Evolutionary conservation across 805 yeast species (phyloP), one percentile per base, ranked within the genome.

Genomic region (Candida adriatica): DNA sequence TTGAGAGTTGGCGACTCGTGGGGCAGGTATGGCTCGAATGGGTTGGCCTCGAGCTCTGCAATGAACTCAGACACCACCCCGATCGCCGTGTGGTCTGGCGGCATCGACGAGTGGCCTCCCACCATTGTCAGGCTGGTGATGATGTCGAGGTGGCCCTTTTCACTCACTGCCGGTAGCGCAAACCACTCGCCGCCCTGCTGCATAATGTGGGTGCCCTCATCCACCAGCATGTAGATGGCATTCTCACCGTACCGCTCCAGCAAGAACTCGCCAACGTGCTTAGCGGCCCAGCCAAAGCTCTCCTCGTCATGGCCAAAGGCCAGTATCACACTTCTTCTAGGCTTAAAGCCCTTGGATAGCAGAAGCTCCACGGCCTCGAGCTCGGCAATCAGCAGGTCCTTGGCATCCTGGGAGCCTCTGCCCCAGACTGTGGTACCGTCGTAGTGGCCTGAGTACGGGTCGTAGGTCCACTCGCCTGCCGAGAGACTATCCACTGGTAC

Each of bases 301-400:
- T 84, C 94, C 58, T 84, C 94, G 48, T 84, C 94, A 41, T 73
- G 79, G 1, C 94, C 94, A 47, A 77, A 71, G 0, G 84, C 73
- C 4, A 77, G 51, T 13, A 83, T 39, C 8, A 81, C 50, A 2
- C 82, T 66, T 51, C 94, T 68, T 30, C 63, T 53, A 6, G 85
- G 80, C 22, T 48, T 33, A 55, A 64, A 79, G 3, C 65, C 75
- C 15, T 56, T 55, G 20, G 56, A 43, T 16, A 80, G 48, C 24
- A 79, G 53, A 25, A 58, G 55, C 47, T 78, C 83, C 14, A 72
- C 52, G 2, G 85, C 64, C 48, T 80, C 87, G 49, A 83, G 49
- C 31, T 78, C 66, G 1, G 75, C 80, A 37, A 79, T 61, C 28
- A 85, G 57, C 18, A 75, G 56, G 48, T 76, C 77, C 53, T 85